A percentile compares a stretch with the other conserved stretches of the same genome.
Evolutionary conservation across 176 grass and related monocot genomes (phyloP).

Genomic region (Ananas comosus): DNA sequence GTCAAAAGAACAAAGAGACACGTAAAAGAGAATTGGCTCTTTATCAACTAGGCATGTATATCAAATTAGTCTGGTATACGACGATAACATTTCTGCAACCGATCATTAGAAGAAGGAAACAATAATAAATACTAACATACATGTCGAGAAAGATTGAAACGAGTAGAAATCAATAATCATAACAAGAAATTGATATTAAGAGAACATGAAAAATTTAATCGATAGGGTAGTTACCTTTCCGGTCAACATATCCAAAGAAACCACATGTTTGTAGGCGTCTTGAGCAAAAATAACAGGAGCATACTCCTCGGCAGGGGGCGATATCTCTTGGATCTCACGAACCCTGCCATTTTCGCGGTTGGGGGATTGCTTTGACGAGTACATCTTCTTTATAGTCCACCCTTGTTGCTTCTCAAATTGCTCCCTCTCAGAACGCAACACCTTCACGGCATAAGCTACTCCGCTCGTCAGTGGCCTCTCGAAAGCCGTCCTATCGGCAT

Average conservation of each 20-base stretch:
- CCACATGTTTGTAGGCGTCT: conserved; percentile 83
- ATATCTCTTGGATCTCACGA: conserved; percentile 34
- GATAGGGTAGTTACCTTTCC: conserved; percentile 30
- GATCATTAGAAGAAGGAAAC: no score
- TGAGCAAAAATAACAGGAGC: conserved; percentile 97
- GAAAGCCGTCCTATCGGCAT: conserved; percentile 94
- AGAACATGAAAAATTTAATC: not conserved
- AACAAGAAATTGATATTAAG: not conserved
- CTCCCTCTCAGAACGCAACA: conserved; percentile 75
- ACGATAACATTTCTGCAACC: no score
- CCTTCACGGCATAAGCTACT: conserved; percentile 85
- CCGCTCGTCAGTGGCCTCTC: conserved; percentile 95
- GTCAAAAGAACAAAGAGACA: not conserved
- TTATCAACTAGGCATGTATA: no score
- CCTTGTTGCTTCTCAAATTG: conserved; percentile 84
- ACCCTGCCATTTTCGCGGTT: conserved; percentile 34
- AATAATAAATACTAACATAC: no score
- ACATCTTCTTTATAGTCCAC: conserved; percentile 94
- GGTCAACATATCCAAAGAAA: conserved; percentile 92
- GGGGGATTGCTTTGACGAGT: conserved; percentile 52
- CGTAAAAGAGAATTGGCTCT: no score
- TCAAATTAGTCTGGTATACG: no score
- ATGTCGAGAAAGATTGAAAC: no score
- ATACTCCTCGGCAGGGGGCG: conserved; percentile 51
- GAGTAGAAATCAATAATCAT: no score